Base-by-base conservation (phyloP, 306 rosid species). In the Nissolia schottii region DNA sequence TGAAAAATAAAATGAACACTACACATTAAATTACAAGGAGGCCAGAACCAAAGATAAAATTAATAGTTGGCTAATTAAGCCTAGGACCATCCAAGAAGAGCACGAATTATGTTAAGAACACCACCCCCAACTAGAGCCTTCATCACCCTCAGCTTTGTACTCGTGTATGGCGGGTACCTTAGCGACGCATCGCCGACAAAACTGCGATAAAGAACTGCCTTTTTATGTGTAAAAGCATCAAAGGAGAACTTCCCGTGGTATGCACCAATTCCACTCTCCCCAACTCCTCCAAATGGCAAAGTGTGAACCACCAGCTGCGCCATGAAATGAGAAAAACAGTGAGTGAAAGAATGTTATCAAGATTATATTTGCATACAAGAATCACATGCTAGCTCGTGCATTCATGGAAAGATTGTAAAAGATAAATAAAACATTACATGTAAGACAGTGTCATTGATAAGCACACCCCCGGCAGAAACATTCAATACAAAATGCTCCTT, bases 211-310 rank as follows among this genome's bases (percentile, higher is more conserved):
- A 93, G 74, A 67, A 93, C 96, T 14, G 87, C 97, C 57, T 93
- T 93, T 81, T 87, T 89, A 75, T 91, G 98, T 72, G 87, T 91
- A 73, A 93, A 91, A 14, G 92, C 94, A 27, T 93, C 98, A 62
- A 93, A 93, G 11, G 98, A 93, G 76, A 91, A 93, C 67, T 91
- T 93, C 29, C 98, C 98, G 70, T 91, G 98, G 84, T 91, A 91
- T 50, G 91, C 74, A 14, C 98, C 98, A 86, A 79, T 87, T 83
- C 98, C 98, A 76, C 98, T 94, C 31, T 91, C 98, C 53, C 96
- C 97, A 23, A 94, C 96, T 83, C 98, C 98, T 63, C 98, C 98
- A 80, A 94, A 94, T 18, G 98, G 98, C 71, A 94, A 77, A 25
- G 87, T 72, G 48, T 50, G 72, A 77, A 84, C 88, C 20, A 88